phyloP scores from a whole-genome alignment of 441 rosid genomes.

The Erodium trifolium region DNA sequence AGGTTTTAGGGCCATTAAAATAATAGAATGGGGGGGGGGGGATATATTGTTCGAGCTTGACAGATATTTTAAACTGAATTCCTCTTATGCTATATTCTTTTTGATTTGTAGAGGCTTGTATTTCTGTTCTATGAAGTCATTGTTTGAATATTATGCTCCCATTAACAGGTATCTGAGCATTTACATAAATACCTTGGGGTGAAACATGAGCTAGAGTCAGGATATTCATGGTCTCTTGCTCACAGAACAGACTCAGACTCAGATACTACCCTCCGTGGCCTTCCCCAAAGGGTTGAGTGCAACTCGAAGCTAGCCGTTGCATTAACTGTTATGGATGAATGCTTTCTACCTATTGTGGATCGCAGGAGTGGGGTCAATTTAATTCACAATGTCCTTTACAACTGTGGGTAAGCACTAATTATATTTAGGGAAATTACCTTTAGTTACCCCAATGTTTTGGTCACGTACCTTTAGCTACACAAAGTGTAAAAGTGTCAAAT shows the following conservation, averaged over 20 bases:
- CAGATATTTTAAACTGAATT: neutral
- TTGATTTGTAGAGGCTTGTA: neutral
- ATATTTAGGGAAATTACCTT: neutral
- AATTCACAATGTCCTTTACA: slow-evolving; percentile 68
- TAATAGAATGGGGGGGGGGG: neutral
- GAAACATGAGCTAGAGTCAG: slow-evolving; percentile 74
- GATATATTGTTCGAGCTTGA: neutral
- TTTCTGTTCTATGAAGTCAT: neutral
- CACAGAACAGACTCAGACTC: slow-evolving; percentile 51
- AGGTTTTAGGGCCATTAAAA: neutral
- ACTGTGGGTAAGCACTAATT: slow-evolving; percentile 56
- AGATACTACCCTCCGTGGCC: slow-evolving; percentile 36
- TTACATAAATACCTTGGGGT: slow-evolving; percentile 77
- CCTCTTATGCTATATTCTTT: neutral
- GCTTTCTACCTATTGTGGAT: slow-evolving; percentile 93
- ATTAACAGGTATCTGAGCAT: slow-evolving; percentile 65
- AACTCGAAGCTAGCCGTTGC: slow-evolving; percentile 94
- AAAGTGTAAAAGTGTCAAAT: too few relatives aligned
- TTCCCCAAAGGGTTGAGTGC: slow-evolving; percentile 69
- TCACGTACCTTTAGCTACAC: too few relatives aligned
- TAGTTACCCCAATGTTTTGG: too few relatives aligned
- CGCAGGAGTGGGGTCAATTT: slow-evolving; percentile 80
- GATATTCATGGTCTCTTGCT: slow-evolving; percentile 88
- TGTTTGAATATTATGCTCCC: slow-evolving; percentile 19
- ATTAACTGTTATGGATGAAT: slow-evolving; percentile 88